Percentiles rank a stretch among this genome's conserved stretches.
Conservation (phyloP, 345 rosid species). For the Acer campestre region DNA sequence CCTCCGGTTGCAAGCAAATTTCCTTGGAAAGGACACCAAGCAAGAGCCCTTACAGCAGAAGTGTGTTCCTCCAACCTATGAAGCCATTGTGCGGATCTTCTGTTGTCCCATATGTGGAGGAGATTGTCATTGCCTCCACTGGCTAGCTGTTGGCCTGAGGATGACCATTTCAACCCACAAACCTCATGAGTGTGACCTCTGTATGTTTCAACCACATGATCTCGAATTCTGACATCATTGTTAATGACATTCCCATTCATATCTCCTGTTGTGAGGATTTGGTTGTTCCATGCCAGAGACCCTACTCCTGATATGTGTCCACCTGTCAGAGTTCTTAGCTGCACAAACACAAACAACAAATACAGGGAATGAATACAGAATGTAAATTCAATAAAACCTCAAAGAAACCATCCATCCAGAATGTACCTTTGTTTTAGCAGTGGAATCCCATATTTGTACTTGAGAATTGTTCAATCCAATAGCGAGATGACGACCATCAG, state of each 20-base stretch:
- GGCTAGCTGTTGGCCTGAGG: no score
- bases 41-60: constrained; percentile 61
- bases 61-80: constrained; percentile 56
- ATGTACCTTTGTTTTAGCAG: constrained; percentile 33
- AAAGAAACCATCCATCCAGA: neutral
- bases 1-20: constrained; percentile 57
- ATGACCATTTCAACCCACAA: no score
- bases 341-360: neutral
- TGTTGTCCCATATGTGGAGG: no score
- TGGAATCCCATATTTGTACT: constrained; percentile 52
- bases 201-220: constrained; percentile 47
- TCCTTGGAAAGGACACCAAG: constrained; percentile 65
- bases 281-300: constrained; percentile 55
- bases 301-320: constrained; percentile 47
- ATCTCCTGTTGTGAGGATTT: constrained; percentile 50
- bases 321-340: constrained; percentile 40
- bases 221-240: constrained; percentile 50
- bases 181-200: neutral
- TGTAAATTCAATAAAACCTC: no score
- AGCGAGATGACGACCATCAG: constrained; percentile 47
- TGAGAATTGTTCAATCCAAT: constrained; percentile 52
- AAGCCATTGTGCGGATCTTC: constrained; percentile 48
- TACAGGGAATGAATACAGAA: no score
- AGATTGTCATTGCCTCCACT: no score
- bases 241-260: constrained; percentile 46